A percentile compares a stretch with the other conserved stretches of the same genome.
Conservation (phyloP, 2,329 filamentous ascomycete genomes). For the Clathrospora elynae region DNA sequence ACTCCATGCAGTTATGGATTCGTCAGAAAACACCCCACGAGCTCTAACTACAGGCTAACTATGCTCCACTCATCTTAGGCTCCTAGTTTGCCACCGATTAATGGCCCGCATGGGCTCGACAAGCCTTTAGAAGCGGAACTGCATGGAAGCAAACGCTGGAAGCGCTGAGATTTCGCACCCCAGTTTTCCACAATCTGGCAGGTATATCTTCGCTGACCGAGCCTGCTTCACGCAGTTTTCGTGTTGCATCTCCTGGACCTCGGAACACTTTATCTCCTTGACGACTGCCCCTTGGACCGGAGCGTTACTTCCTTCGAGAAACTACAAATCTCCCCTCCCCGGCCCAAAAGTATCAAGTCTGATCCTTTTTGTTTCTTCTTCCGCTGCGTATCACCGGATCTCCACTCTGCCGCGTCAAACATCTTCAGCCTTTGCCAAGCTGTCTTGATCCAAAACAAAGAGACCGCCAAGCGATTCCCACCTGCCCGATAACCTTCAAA, state of each 20-base stretch:
- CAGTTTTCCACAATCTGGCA: constrained; percentile 22
- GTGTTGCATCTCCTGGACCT: constrained; percentile 22
- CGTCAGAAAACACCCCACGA: constrained; percentile 30
- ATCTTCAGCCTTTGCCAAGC: constrained; percentile 26
- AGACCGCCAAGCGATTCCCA: constrained; percentile 28
- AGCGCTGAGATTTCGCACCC: constrained; percentile 22
- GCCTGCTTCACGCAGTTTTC: constrained; percentile 19
- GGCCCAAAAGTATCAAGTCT: constrained; percentile 11
- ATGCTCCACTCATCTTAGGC: constrained; percentile 23
- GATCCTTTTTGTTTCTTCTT: constrained; percentile 15
- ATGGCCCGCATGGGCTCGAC: constrained; percentile 17
- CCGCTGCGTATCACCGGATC: constrained; percentile 24
- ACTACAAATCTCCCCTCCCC: constrained; percentile 14
- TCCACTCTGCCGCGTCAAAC: constrained; percentile 41
- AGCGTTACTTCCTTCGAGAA: constrained; percentile 15
- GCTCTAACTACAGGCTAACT: constrained; percentile 28
- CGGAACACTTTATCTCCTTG: constrained; percentile 23
- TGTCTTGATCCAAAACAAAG: constrained; percentile 29
- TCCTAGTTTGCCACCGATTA: constrained; percentile 23
- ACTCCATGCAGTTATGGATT: constrained; percentile 23
- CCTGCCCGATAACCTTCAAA: constrained; percentile 33
- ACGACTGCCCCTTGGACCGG: constrained; percentile 23
- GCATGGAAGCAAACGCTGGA: constrained; percentile 14
- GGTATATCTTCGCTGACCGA: constrained; percentile 19
- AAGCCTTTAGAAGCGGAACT: constrained; percentile 23